These are phyloP conservation scores for Pelagomonas calceolata DNA, from an alignment of 108 stramenopile genomes.

Conservation along the genomic window DNA sequence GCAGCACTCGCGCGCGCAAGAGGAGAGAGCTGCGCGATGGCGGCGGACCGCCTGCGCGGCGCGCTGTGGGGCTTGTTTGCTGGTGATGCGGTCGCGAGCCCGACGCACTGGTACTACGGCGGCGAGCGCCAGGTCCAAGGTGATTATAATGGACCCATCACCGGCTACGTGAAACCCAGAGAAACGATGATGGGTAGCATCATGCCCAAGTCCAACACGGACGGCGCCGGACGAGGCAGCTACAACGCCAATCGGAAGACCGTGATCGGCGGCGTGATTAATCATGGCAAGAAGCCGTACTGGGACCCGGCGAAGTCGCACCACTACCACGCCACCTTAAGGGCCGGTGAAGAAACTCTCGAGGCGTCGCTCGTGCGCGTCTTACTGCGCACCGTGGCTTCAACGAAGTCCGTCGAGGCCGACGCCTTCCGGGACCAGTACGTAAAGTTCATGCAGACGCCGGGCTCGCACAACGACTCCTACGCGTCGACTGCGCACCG, in stretches of 20 bases:
- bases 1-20: too few species aligned
- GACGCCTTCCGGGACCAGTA: slow-evolving; percentile 62
- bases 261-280: slow-evolving; percentile 74
- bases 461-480: slow-evolving; percentile 69
- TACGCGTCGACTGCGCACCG: slow-evolving; percentile 78
- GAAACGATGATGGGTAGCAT: slow-evolving; percentile 52
- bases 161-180: slow-evolving; percentile 50
- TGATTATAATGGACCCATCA: slow-evolving; percentile 53
- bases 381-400: slow-evolving; percentile 49
- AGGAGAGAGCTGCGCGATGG: too few species aligned
- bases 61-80: slow-evolving; percentile 49
- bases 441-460: slow-evolving; percentile 66
- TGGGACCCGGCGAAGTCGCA: slow-evolving; percentile 56
- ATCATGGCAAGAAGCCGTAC: slow-evolving; percentile 62
- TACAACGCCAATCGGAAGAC: slow-evolving; percentile 14
- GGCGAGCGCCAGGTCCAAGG: slow-evolving; percentile 48
- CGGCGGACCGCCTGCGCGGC: slow-evolving; percentile 29
- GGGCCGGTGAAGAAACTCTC: slow-evolving; percentile 67
- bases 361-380: slow-evolving; percentile 58
- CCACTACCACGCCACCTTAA: slow-evolving; percentile 71
- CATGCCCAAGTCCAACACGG: slow-evolving; percentile 63
- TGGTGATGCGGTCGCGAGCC: slow-evolving; percentile 66
- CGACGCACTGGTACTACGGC: slow-evolving; percentile 75
- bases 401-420: slow-evolving; percentile 38
- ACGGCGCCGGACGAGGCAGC: slow-evolving; percentile 62